These are phyloP conservation scores for Ogataea sp. DNA, from an alignment of 805 yeast species.

Conservation along the genomic window DNA sequence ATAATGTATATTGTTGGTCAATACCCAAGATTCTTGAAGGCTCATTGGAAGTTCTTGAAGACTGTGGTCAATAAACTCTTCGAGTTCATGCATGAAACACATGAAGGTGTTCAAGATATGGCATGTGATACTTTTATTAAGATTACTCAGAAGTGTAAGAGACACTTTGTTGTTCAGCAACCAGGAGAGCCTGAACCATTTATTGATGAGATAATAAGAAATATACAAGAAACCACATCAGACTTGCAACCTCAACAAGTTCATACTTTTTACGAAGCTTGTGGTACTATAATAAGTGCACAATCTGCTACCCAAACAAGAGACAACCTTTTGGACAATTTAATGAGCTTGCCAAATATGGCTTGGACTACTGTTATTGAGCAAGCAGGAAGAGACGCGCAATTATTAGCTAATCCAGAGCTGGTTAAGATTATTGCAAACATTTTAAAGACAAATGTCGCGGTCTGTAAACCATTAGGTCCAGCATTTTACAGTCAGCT, in stretches of 20 bases:
- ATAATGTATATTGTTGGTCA: conserved; percentile 99
- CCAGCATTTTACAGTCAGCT: conserved; percentile 86
- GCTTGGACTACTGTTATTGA: conserved; percentile 91
- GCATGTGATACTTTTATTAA: conserved; percentile 98
- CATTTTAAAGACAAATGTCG: conserved; percentile 88
- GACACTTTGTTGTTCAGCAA: conserved; percentile 87
- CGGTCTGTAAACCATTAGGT: conserved; percentile 92
- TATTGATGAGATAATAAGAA: conserved; percentile 79
- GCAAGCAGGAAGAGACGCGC: conserved; percentile 79
- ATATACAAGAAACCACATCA: conserved; percentile 77
- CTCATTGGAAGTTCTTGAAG: conserved; percentile 96
- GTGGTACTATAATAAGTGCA: conserved; percentile 88
- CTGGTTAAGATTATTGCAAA: conserved; percentile 90
- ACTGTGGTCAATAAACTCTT: conserved; percentile 93
- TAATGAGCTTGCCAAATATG: conserved; percentile 87
- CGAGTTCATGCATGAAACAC: conserved; percentile 99
- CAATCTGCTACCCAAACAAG: conserved; percentile 65
- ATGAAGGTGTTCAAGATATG: conserved; percentile 99
- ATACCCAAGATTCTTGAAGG: conserved; percentile 93
- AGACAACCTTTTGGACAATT: conserved; percentile 61
- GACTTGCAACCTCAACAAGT: conserved; percentile 97
- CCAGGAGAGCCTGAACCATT: conserved; percentile 83
- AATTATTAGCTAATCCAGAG: conserved; percentile 64
- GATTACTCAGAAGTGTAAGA: conserved; percentile 89
- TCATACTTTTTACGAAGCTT: conserved; percentile 95